Base-by-base conservation (phyloP, 352 stramenopile species). In the Blastocystis sp. region DNA sequence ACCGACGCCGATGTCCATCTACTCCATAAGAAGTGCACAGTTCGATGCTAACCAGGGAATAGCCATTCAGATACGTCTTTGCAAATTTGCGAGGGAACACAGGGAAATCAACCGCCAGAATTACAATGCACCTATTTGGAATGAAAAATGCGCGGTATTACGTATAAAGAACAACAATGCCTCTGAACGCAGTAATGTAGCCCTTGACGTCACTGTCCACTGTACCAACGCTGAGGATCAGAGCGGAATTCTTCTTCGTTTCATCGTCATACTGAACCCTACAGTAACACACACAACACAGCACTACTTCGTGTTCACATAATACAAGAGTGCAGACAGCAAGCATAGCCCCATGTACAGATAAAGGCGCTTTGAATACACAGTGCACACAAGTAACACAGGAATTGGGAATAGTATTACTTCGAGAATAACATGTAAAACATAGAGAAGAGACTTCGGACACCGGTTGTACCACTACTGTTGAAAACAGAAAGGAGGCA, bases 1-100 rank as follows among this genome's bases (percentile, higher is more conserved):
- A 5, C 93, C 93, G 0, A 95, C 93, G 43, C 93, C 93, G 88
- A 94, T 94, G 56, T 95, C 93, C 93, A 95, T 95, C 93, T 79
- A 28, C 28, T 2, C 62, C 1, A 62, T 7, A 41, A 52, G 17
- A 3, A 41, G 10, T 9, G 43, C 61, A 48, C 28, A 21, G 45
- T 34, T 34, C 28, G 28, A 34, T 34, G 19, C 17, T 1, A 64
- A 79, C 69, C 7, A 95, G 92, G 88, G 92, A 94, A 78, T 94
- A 94, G 28, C 93, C 93, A 74, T 92, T 94, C 43, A 91, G 94
- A 90, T 95, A 93, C 17, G 93, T 95, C 90, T 95, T 95, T 40
- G 93, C 93, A 65, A 95, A 95, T 11, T 92, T 92, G 41, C 93
- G 91, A 88, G 93, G 93, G 64, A 95, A 95, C 2, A 94, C 70